Conservation (phyloP, 257 asterid species). For the Rhazya stricta region DNA sequence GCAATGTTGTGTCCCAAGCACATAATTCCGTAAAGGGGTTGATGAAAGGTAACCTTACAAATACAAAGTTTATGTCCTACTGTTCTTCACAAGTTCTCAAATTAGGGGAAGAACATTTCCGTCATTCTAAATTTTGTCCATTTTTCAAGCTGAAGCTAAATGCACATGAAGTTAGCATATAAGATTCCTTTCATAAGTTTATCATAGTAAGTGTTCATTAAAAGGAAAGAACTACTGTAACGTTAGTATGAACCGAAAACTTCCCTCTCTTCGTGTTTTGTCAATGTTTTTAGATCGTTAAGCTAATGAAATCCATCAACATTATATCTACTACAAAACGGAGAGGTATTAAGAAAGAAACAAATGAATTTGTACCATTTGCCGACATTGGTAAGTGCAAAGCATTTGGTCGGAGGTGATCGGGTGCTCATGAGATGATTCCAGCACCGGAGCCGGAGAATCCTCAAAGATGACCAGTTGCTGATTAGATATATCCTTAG, state of each 20-base stretch:
- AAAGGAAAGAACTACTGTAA: neutral
- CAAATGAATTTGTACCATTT: constrained; percentile 56
- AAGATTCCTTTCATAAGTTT: neutral
- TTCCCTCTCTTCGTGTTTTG: neutral
- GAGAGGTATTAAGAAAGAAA: neutral
- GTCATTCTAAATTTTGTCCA: neutral
- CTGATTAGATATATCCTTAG: constrained; percentile 45
- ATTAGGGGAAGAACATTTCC: neutral
- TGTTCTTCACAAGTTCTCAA: neutral
- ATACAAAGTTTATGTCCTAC: neutral
- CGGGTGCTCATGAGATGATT: constrained; percentile 51
- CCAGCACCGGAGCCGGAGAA: constrained; percentile 42
- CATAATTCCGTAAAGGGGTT: neutral
- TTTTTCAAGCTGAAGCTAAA: neutral
- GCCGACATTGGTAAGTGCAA: constrained; percentile 97
- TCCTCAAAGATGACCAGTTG: constrained; percentile 74
- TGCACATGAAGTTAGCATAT: neutral
- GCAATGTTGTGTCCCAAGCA: neutral
- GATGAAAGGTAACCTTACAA: neutral
- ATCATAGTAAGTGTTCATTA: neutral
- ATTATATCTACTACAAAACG: neutral
- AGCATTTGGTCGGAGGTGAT: constrained; percentile 72
- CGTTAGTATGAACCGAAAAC: too few relatives aligned
- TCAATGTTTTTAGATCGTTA: neutral
- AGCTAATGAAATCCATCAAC: neutral